These are phyloP conservation scores for Phyllosticta citribraziliensis DNA, from an alignment of 2,329 filamentous ascomycete species.

Conservation along the genomic window DNA sequence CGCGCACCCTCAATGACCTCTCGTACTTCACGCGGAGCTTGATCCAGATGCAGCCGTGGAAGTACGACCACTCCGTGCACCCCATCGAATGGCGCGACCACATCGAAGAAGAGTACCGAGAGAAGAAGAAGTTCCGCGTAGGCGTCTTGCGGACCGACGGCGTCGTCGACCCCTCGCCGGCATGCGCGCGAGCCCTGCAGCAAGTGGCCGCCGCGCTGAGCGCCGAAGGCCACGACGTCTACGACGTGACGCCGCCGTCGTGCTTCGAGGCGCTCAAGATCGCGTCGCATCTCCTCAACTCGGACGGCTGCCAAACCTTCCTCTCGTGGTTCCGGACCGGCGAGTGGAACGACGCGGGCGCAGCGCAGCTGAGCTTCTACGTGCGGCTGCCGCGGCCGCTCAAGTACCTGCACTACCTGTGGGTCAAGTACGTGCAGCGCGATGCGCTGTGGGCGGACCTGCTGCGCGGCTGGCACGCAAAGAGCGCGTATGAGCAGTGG, in stretches of 20 bases:
- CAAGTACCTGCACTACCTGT: conserved; percentile 80
- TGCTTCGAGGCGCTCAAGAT: conserved; percentile 57
- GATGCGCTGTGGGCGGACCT: conserved; percentile 73
- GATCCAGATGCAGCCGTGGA: conserved; percentile 77
- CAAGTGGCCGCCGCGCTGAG: conserved; percentile 60
- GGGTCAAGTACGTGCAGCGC: conserved; percentile 71
- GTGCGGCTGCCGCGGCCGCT: conserved; percentile 63
- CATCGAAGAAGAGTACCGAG: conserved; percentile 47
- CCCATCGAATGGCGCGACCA: conserved; percentile 69
- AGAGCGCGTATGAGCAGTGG: conserved; percentile 73
- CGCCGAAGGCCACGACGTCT: conserved; percentile 65
- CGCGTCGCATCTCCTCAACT: conserved; percentile 70
- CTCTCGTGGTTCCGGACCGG: conserved; percentile 64
- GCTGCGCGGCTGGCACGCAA: conserved; percentile 61
- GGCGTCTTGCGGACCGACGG: conserved; percentile 69
- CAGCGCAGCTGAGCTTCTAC: conserved; percentile 62
- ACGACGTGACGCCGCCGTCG: conserved; percentile 57
- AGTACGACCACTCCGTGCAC: conserved; percentile 76
- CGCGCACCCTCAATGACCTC: conserved; percentile 72
- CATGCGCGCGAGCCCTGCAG: conserved; percentile 67
- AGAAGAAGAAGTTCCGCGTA: conserved; percentile 56
- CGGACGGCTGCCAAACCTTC: conserved; percentile 75
- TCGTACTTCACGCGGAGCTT: conserved; percentile 73
- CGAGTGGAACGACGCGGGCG: conserved; percentile 72
- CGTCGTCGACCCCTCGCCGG: conserved; percentile 78